Evolutionary conservation across 2,329 filamentous ascomycete species (phyloP), one percentile per base, ranked within the genome.

Genomic region (Escovopsis sp.): DNA sequence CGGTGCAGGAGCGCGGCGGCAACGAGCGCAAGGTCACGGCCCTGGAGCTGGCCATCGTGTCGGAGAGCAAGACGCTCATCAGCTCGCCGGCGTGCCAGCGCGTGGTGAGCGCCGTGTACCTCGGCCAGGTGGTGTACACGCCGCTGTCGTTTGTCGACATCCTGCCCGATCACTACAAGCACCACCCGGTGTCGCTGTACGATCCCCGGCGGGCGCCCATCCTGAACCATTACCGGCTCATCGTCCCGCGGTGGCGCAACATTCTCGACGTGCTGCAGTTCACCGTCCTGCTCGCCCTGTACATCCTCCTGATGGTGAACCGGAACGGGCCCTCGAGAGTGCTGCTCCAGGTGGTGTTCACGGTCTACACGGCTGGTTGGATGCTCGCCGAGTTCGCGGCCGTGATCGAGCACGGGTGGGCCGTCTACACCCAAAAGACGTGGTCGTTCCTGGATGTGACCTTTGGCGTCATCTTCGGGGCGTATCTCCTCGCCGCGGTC

Each of bases 391-490:
- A 80, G 50, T 66, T 79, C 47, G 73, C 76, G 1, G 74, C 76
- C 2, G 74, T 82, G 36, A 66, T 79, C 10, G 80, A 82, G 54
- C 80, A 84, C 50, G 68, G 65, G 28, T 68, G 64, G 80, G 71
- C 75, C 38, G 80, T 85, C 1, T 81, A 85, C 50, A 80, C 79
- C 0, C 80, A 85, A 55, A 83, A 82, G 50, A 65, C 85, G 6
- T 85, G 80, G 81, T 79, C 79, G 0, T 85, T 85, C 52, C 68
- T 85, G 12, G 81, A 85, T 55, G 69, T 82, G n/a, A 75, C 74
- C 1, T 85, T 84, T 49, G 68, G 74, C 3, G 55, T 65, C 34
- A 78, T 85, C 41, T 85, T 78, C 55, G 59, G 66, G 15, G 58
- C 67, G 38, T 85, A 85, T 55, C 64, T 80, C 15, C 53, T 70